Conservation (phyloP, 192 early-diverging fungal species). For the Ambispora gerdemannii region DNA sequence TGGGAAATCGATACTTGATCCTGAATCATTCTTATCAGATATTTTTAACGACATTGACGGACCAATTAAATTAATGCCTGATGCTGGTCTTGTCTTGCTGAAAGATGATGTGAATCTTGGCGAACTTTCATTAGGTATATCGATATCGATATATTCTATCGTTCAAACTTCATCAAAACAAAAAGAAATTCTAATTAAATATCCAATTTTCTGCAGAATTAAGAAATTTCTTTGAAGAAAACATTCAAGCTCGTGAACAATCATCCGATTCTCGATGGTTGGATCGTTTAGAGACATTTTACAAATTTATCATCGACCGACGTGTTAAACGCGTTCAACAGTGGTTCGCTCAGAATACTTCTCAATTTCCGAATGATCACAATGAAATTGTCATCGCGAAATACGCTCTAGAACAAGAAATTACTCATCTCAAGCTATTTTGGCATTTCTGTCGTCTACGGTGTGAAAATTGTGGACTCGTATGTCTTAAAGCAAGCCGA, state of each 20-base stretch:
- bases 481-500: slow-evolving; percentile 24
- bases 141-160: background rate
- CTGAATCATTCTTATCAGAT: slow-evolving; percentile 6
- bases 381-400: slow-evolving; percentile 18
- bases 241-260: background rate
- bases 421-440: slow-evolving; percentile 8
- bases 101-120: slow-evolving; percentile 5
- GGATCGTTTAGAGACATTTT: slow-evolving; percentile 5
- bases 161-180: background rate
- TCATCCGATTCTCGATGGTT: slow-evolving; percentile 25
- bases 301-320: slow-evolving; percentile 21
- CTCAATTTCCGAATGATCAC: slow-evolving; percentile 18
- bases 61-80: slow-evolving; percentile 16
- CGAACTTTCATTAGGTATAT: slow-evolving; percentile 17
- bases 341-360: slow-evolving; percentile 25
- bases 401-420: slow-evolving; percentile 30
- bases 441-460: slow-evolving; percentile 24
- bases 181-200: background rate
- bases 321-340: slow-evolving; percentile 21
- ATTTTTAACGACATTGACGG: slow-evolving; percentile 9
- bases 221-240: slow-evolving; percentile 21
- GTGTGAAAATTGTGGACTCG: slow-evolving; percentile 14
- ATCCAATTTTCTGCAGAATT: slow-evolving; percentile 1
- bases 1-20: slow-evolving; percentile 12
- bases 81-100: slow-evolving; percentile 12